Conservation (phyloP, 1,284 basidiomycete genomes). For the Boletus mariae region DNA sequence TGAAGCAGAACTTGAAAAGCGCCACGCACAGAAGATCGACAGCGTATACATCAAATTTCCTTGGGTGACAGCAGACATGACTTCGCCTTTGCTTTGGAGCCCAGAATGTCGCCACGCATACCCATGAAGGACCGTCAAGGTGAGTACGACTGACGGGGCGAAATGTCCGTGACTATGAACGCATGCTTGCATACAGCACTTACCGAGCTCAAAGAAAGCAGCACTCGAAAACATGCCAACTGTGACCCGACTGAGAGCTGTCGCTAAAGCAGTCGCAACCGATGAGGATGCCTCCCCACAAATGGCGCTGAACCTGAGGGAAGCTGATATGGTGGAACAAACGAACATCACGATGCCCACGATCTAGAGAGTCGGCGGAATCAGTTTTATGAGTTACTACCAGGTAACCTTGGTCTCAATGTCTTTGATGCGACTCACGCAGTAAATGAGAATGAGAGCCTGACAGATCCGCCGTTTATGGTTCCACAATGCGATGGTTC, state of each 20-base stretch:
- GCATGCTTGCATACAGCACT: background rate
- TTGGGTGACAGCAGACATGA: background rate
- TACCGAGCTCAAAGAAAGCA: slow-evolving; percentile 11
- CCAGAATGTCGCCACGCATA: background rate
- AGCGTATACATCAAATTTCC: background rate
- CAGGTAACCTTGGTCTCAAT: background rate
- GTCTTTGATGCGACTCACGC: background rate
- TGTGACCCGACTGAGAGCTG: slow-evolving; percentile 4
- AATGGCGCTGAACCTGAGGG: slow-evolving; percentile 8
- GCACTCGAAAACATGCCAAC: slow-evolving; percentile 6
- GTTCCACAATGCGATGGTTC: slow-evolving; percentile 9
- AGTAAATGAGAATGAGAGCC: slow-evolving; percentile 1
- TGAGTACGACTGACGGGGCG: background rate
- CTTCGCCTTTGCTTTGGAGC: background rate
- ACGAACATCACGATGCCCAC: slow-evolving; percentile 3
- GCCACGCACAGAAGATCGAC: background rate
- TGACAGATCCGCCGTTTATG: background rate
- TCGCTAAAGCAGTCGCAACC: background rate
- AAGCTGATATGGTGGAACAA: slow-evolving; percentile 2
- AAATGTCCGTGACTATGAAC: background rate
- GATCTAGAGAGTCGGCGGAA: background rate
- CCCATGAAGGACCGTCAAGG: background rate
- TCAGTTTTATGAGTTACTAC: background rate
- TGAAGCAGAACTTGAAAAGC: background rate
- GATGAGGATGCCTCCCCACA: slow-evolving; percentile 9